These are phyloP conservation scores for Themeda triandra DNA, from an alignment of 176 grass and related monocot genomes.

Conservation along the genomic window DNA sequence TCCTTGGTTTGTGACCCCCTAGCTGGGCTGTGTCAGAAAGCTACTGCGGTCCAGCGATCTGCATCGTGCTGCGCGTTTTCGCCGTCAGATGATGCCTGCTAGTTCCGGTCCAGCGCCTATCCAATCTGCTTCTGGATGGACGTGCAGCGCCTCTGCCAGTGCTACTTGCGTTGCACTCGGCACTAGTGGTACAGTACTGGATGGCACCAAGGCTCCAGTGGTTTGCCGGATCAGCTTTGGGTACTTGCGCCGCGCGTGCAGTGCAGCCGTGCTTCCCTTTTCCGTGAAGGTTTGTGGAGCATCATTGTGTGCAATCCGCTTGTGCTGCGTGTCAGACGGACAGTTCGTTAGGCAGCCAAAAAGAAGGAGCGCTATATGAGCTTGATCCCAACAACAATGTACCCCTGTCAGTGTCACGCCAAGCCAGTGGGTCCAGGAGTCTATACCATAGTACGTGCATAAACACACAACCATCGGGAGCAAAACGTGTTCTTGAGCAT, in stretches of 20 bases:
- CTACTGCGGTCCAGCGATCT: neutral
- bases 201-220: neutral
- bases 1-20: too few species aligned
- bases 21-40: neutral
- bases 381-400: neutral
- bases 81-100: neutral
- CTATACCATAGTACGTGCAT: too few species aligned
- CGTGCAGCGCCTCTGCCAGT: neutral
- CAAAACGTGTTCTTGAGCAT: too few species aligned
- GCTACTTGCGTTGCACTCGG: neutral
- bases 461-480: too few species aligned
- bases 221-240: neutral
- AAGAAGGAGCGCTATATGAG: too few species aligned
- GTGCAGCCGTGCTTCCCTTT: neutral
- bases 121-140: neutral
- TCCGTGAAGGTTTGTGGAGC: neutral
- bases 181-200: neutral
- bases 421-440: too few species aligned
- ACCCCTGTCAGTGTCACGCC: too few species aligned
- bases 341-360: too few species aligned
- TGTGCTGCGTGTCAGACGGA: too few species aligned
- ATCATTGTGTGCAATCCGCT: too few species aligned
- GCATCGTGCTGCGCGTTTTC: slow-evolving; percentile 12
- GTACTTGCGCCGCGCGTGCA: neutral
- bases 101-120: neutral